Evolutionary conservation across 352 stramenopile species (phyloP), one percentile per base, ranked within the genome.

Genomic region (Phytophthora cryptogea): DNA sequence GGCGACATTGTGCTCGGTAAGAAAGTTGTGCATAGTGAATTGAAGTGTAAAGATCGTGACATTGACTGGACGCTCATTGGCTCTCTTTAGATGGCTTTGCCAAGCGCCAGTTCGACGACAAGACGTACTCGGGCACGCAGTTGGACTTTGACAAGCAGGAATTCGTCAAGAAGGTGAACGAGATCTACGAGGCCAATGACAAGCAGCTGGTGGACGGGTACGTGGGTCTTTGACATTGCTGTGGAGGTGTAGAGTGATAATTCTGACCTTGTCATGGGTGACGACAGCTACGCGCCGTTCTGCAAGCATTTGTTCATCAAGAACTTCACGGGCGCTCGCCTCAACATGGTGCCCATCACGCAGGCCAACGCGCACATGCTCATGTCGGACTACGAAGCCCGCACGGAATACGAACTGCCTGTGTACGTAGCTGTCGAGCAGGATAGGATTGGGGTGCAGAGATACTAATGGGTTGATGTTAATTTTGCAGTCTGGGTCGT

Each of bases 241-340:
- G 9, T 49, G 49, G 28, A 26, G 35, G 5, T 35, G 27, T 23
- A 9, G 30, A 9, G 3, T 7, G 30, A 32, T 2, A 4, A 43
- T 55, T 2, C 39, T 59, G 47, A 60, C 43, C 28, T 44, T 26
- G 6, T 5, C 26, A 26, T 57, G 13, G 31, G 3, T 51, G 17
- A 48, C 9, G 8, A 43, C 32, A 97, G 92, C 20, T 99, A 99
- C 69, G 97, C 97, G 50, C 94, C 97, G 30, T 99, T 99, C 79
- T 99, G 97, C 82, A 99, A 99, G 84, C 97, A 99, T 77, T 52
- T 99, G 30, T 99, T 99, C 68, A 71, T 99, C 30, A 78, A 92
- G 16, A 99, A 99, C 78, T 97, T 97, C 64, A 92, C 83, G 20
- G 86, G 90, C 36, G 86, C 87, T 44, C 82, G 84, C 45, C 89